Base-by-base conservation (phyloP, 148 eudicot species). In the Dianthus caryophyllus region DNA sequence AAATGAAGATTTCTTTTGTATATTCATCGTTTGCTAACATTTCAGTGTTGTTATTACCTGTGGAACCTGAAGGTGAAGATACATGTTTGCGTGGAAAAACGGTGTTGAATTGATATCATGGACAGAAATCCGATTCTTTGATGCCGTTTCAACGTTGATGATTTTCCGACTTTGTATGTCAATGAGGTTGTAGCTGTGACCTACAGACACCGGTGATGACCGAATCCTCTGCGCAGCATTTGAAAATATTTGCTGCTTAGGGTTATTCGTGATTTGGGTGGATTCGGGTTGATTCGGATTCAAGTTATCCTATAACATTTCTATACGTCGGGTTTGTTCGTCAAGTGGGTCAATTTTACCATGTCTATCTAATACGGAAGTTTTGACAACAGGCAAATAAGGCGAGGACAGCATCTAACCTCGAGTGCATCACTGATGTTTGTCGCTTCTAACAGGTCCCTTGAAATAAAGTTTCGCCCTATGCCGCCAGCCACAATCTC, bases 1-100 rank as follows among this genome's bases (percentile, higher is more conserved):
- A 39, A 73, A 58, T 64, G 46, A 50, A 41, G 44, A 27, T 21
- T 12, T 70, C 31, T 46, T 57, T 47, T 67, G 47, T 5, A 18
- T 21, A 20, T 36, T 33, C 3, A 7, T 7, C 3, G 38, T 33
- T 33, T 26, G 38, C 15, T 49, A n/a, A 15, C 22, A 36, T 43
- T 57, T 24, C 25, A 18, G 8, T 49, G 20, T 61, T 21, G 1
- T 51, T 30, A 12, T 57, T 80, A 78, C 95, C 90, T 89, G 95
- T 27, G 82, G 78, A 74, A 93, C 76, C 66, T 77, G 72, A 80
- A 93, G 96, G 77, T 89, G 95, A 69, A 87, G 91, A 69, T 93
- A 93, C 90, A 86, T 85, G 66, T 89, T 93, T 64, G 96, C 95
- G 86, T 90, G 98, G 69, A 89, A 89, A 75, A 84, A 89, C 44